Evolutionary conservation across 192 early-diverging fungal genomes (phyloP).

Genomic region (Coemansia sp.): DNA sequence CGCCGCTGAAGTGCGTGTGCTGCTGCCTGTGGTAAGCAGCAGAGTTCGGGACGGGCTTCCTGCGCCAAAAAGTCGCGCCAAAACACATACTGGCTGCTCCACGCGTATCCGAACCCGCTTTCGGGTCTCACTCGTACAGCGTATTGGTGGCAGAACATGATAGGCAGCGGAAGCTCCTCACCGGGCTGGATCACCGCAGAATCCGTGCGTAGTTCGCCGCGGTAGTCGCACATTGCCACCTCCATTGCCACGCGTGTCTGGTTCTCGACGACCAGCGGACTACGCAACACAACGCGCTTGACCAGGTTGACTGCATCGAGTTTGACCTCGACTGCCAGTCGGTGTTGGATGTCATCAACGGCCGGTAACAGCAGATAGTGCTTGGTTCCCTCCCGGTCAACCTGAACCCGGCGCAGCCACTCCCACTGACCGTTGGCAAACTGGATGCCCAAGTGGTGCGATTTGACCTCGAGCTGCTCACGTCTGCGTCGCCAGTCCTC

Average conservation of each 20-base stretch:
- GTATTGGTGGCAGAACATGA: conserved; percentile 79
- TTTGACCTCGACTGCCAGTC: conserved; percentile 82
- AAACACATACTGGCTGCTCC: conserved; percentile 73
- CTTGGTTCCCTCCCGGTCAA: conserved; percentile 84
- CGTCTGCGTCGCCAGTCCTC: conserved; percentile 93
- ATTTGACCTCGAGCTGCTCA: conserved; percentile 63
- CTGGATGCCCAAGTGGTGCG: conserved; percentile 82
- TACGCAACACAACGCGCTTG: conserved; percentile 91
- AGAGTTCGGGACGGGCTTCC: conserved; percentile 50
- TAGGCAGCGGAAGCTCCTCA: conserved; percentile 80
- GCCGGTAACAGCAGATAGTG: conserved; percentile 80
- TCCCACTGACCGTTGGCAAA: conserved; percentile 86
- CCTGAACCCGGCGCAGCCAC: conserved; percentile 79
- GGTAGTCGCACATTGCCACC: conserved; percentile 68
- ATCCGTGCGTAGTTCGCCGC: conserved; percentile 52
- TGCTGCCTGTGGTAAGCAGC: conserved; percentile 40
- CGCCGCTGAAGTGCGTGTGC: conserved; percentile 2
- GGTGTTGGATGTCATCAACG: conserved; percentile 72
- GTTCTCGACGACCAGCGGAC: conserved; percentile 79
- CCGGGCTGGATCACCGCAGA: conserved; percentile 61
- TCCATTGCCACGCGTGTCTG: conserved; percentile 74
- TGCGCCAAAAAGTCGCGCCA: conserved; percentile 71
- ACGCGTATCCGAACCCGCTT: conserved; percentile 78
- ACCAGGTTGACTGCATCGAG: conserved; percentile 71
- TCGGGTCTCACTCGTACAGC: conserved; percentile 74